Evolutionary conservation across 345 rosid genomes (phyloP), one percentile per base, ranked within the genome.

Genomic region (Pistacia integerrima): DNA sequence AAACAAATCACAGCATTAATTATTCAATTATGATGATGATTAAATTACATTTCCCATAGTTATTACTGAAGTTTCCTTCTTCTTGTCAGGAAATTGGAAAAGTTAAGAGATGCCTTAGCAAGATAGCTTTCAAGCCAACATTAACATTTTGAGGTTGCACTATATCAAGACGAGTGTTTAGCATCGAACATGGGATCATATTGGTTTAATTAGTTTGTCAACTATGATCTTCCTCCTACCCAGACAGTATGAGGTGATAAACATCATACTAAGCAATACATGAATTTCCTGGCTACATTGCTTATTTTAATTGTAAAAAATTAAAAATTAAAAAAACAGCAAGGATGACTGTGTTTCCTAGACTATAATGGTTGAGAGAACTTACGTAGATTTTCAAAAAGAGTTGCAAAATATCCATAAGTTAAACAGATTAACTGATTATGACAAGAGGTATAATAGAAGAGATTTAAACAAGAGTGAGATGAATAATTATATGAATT

Each of bases 1-100:
- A 62, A 58, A 41, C 57, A 66, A 41, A 74, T 41, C 46, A 79
- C 35, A 76, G 44, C 60, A 76, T 82, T 18, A 70, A 49, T 56
- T 46, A 41, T 7, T 41, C 46, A 41, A 41, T 41, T 41, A 41
- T 41, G 6, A 41, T 16, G 28, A 55, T 66, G 18, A 65, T 36
- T 38, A 20, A 61, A 30, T 54, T 51, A 11, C 49, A 52, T 63
- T 61, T 36, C 30, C 16, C 36, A 33, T 16, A 62, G 12, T 60
- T 63, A 5, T 63, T 36, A 10, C 16, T 35, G 41, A 52, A 8
- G n/a, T 74, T 8, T 12, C 28, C 59, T 73, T 18, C 30, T 48
- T 52, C 25, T 49, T 30, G 67, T 70, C 38, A 46, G 30, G 55
- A 69, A 52, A 38, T 54, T 10, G 44, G 33, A 25, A 33, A 41